Evolutionary conservation across 2,329 filamentous ascomycete species (phyloP).

Genomic region (Domatiomyces catenatus): DNA sequence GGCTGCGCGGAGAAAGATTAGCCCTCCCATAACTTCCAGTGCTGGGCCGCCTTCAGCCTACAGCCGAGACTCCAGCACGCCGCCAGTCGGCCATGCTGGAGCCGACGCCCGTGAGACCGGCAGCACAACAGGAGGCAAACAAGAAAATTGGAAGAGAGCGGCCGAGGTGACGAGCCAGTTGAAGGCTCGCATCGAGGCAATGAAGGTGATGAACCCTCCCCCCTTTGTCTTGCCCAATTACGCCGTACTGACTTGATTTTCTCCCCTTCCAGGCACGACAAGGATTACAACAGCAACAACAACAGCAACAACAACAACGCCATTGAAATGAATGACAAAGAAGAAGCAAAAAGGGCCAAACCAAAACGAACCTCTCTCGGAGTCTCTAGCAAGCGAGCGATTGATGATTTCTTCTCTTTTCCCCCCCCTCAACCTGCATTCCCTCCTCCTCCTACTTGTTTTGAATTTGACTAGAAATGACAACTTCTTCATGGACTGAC

Average conservation of each 20-base stretch:
- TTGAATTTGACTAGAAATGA: no score
- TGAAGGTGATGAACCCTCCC: constrained; percentile 52
- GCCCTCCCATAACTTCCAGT: constrained; percentile 24
- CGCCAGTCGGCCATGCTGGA: constrained; percentile 2
- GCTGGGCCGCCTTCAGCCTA: constrained; percentile 16
- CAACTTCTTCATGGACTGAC: no score
- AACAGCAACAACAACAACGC: constrained; percentile 16
- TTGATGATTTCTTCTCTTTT: background rate
- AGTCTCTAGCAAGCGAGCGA: background rate
- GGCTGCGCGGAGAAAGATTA: constrained; percentile 29
- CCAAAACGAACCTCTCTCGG: background rate
- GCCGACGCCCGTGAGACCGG: constrained; percentile 1
- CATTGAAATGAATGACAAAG: background rate
- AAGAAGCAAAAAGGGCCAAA: no score
- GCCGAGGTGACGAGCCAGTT: constrained; percentile 95
- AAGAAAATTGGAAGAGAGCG: constrained; percentile 88
- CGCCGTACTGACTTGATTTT: background rate
- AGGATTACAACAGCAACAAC: constrained; percentile 21
- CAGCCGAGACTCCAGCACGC: constrained; percentile 9
- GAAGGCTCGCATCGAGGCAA: constrained; percentile 94
- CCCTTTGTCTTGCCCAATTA: background rate
- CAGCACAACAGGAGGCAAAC: constrained; percentile 1
- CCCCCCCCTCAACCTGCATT: no score
- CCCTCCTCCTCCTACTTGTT: no score
- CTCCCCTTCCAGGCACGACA: constrained; percentile 25